These are phyloP conservation scores for Umbelopsis sp. DNA, from an alignment of 192 early-diverging fungal species.

Conservation along the genomic window DNA sequence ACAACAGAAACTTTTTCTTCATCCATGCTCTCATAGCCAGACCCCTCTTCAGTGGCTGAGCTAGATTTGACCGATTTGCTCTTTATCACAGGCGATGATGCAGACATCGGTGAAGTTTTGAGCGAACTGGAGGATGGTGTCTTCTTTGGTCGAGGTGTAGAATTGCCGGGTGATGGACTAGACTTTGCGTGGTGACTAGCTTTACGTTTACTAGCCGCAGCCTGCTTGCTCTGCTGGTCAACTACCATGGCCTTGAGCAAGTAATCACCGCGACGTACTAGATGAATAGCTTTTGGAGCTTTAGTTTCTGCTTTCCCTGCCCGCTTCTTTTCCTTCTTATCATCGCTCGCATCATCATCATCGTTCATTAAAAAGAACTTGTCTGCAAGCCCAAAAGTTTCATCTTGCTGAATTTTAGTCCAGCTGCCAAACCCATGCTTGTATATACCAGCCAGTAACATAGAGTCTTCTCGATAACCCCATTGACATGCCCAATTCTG, in stretches of 20 bases:
- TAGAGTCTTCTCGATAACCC: constrained; percentile 88
- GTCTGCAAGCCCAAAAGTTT: constrained; percentile 68
- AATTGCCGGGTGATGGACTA: not conserved
- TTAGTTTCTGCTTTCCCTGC: constrained; percentile 22
- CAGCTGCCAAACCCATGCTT: constrained; percentile 92
- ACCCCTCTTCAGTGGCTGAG: constrained; percentile 23
- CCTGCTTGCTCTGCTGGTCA: constrained; percentile 52
- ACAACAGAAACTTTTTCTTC: constrained; percentile 65
- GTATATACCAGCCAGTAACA: constrained; percentile 92
- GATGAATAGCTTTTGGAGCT: constrained; percentile 81
- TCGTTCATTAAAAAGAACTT: constrained; percentile 78
- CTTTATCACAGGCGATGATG: not conserved
- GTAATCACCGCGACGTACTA: constrained; percentile 85
- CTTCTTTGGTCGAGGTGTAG: not conserved
- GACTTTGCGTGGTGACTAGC: not conserved
- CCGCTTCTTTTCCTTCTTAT: constrained; percentile 49
- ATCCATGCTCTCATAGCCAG: constrained; percentile 59
- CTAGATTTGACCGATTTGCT: not conserved
- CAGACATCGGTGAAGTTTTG: not conserved
- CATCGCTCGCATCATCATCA: constrained; percentile 43
- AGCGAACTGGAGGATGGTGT: constrained; percentile 13
- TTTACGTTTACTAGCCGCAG: constrained; percentile 12
- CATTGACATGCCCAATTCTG: constrained; percentile 82
- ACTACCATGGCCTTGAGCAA: constrained; percentile 81
- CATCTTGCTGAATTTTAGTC: constrained; percentile 82